Conservation (phyloP, 2,329 filamentous ascomycete species). For the Pseudogymnoascus sp. region DNA sequence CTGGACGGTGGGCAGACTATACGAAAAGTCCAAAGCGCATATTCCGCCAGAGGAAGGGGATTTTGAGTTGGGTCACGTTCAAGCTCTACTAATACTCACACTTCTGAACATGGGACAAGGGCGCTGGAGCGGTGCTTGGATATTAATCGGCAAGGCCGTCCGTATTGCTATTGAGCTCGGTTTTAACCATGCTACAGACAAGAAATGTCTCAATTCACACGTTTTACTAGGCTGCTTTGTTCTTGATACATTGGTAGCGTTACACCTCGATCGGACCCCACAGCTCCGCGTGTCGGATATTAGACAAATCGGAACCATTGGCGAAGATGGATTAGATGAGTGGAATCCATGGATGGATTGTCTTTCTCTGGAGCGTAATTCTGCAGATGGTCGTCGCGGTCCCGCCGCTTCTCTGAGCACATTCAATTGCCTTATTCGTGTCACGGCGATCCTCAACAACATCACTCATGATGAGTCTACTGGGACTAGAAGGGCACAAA, state of each 20-base stretch:
- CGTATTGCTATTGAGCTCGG: constrained; percentile 41
- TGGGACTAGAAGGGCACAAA: not conserved
- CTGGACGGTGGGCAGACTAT: constrained; percentile 34
- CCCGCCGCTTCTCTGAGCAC: constrained; percentile 28
- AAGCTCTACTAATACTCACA: constrained; percentile 49
- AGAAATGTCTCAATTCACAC: constrained; percentile 30
- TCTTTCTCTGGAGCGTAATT: constrained; percentile 29
- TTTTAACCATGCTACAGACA: constrained; percentile 26
- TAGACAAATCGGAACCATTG: constrained; percentile 37
- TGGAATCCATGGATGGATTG: constrained; percentile 63
- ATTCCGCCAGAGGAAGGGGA: constrained; percentile 41
- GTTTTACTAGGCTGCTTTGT: constrained; percentile 51
- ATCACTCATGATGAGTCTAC: constrained; percentile 17
- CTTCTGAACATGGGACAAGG: constrained; percentile 54
- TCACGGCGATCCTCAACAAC: constrained; percentile 25
- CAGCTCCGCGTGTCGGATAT: constrained; percentile 42
- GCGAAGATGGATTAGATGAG: constrained; percentile 62
- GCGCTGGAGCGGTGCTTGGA: constrained; percentile 51
- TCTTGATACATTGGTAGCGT: constrained; percentile 50
- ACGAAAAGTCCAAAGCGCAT: constrained; percentile 40
- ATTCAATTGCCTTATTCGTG: constrained; percentile 27
- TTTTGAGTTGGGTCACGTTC: constrained; percentile 44
- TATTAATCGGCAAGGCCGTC: constrained; percentile 56
- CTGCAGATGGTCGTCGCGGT: constrained; percentile 18
- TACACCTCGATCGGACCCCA: constrained; percentile 41